Percentiles rank a stretch among this genome's conserved stretches.
phyloP scores from a whole-genome alignment of 768 basidiomycete species.

The Suillus variegatus region DNA sequence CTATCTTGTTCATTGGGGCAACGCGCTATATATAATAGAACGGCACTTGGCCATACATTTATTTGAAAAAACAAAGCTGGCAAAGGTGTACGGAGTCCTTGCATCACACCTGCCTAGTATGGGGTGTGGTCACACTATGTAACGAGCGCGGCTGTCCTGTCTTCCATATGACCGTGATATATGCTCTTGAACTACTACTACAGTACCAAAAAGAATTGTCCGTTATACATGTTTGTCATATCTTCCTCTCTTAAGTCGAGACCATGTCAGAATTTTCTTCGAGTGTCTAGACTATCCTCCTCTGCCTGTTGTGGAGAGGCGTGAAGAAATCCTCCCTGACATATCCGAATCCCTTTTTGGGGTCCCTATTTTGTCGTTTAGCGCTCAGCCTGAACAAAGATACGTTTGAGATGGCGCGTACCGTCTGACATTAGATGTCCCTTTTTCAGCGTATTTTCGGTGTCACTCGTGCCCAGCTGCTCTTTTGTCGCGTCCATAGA shows the following conservation, averaged over 20 bases:
- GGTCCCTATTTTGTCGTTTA: not conserved
- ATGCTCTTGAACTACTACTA: too few species aligned
- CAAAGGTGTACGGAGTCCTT: too few species aligned
- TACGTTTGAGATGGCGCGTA: not conserved
- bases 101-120: not conserved
- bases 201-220: not conserved
- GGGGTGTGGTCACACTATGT: not conserved
- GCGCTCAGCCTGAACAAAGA: not conserved
- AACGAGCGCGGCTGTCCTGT: not conserved
- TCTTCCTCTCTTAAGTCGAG: not conserved
- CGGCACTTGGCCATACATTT: too few species aligned
- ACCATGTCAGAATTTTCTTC: not conserved
- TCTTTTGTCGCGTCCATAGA: not conserved
- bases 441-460: not conserved
- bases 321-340: not conserved
- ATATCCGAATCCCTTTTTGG: not conserved
- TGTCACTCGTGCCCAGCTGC: not conserved
- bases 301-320: not conserved
- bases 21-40: too few species aligned
- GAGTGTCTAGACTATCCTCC: not conserved
- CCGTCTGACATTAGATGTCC: not conserved
- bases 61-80: too few species aligned
- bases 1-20: too few species aligned
- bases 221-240: not conserved
- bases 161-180: too few species aligned